Base-by-base conservation (phyloP, 208 protist genomes). In the Crithidia sp. region DNA sequence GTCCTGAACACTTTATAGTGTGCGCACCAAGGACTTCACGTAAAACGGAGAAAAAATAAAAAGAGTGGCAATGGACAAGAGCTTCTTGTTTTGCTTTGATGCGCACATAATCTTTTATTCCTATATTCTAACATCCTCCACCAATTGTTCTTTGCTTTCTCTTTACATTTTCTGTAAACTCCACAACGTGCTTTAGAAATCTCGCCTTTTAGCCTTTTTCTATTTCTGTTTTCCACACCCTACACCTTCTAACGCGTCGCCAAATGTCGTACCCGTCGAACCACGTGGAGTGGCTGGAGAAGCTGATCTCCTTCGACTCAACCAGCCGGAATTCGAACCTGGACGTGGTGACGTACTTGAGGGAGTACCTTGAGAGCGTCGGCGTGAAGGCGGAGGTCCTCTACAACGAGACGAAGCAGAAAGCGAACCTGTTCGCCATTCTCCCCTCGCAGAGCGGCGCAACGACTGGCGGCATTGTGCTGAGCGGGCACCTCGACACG, bases 311-410 rank as follows among this genome's bases (percentile, higher is more conserved):
- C 0, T 84, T 81, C 37, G 73, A 88, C 59, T 78, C 76, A 2
- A 85, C 84, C 7, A 86, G 82, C 49, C 65, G 76, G 2, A 88
- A 88, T 45, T 88, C 76, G 6, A 86, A 89, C 47, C 60, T 89
- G 19, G 72, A 79, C n/a, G 63, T 85, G 3, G 78, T 92, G 43
- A 70, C 68, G 43, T 84, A 71, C 74, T 44, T 84, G 28, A 69
- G 56, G 54, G 67, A 69, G 4, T 79, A 80, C 52, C 56, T 81
- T 13, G 76, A 71, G 19, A 79, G 45, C 44, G 58, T 83, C 13
- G 81, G 70, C 6, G 70, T 77, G 19, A 54, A 81, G 39, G 61
- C 78, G 19, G 72, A 76, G 37, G 40, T 85, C 10, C 39, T 76
- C 40, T 66, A 76, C 52, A 78, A 90, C 61, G 61, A 71, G 36